Evolutionary conservation across 1,139 yeast genomes (phyloP).

Genomic region (Kurtzmaniella quercitrusa): DNA sequence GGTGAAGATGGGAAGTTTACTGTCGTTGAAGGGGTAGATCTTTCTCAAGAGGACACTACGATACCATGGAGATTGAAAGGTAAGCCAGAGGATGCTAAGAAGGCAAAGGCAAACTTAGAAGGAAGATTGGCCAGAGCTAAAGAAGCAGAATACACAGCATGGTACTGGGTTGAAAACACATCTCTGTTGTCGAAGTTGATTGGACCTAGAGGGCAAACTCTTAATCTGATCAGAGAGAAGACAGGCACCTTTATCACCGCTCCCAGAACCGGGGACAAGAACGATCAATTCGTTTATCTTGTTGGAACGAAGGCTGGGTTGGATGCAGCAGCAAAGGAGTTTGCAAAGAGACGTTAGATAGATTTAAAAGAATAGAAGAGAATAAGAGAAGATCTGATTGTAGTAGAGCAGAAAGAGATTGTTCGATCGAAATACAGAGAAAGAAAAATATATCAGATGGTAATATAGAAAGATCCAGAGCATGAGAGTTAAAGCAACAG

Average conservation of each 20-base stretch:
- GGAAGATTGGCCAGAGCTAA: conserved; percentile 32
- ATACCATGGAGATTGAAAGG: conserved; percentile 68
- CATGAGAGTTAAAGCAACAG: no score
- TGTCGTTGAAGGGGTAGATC: conserved; percentile 21
- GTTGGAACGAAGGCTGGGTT: conserved; percentile 31
- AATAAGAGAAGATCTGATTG: not conserved
- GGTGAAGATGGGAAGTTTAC: conserved; percentile 51
- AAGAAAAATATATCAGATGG: no score
- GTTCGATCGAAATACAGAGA: no score
- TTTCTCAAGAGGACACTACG: conserved; percentile 22
- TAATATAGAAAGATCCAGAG: no score
- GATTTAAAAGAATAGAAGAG: not conserved
- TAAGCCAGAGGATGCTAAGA: conserved; percentile 33
- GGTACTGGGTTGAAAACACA: conserved; percentile 36
- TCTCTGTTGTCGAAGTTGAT: conserved; percentile 52
- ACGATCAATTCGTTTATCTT: conserved; percentile 33
- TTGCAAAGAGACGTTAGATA: conserved; percentile 13
- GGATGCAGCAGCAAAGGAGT: conserved; percentile 23
- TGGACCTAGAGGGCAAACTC: conserved; percentile 73
- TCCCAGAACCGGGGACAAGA: conserved; percentile 56
- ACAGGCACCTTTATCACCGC: conserved; percentile 59
- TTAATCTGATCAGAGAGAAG: conserved; percentile 57
- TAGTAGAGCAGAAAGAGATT: not conserved
- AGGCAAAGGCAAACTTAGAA: conserved; percentile 33
- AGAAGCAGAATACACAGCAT: conserved; percentile 29